Evolutionary conservation across 495 filamentous ascomycete genomes (phyloP).

Genomic region (Bacidia rubella): DNA sequence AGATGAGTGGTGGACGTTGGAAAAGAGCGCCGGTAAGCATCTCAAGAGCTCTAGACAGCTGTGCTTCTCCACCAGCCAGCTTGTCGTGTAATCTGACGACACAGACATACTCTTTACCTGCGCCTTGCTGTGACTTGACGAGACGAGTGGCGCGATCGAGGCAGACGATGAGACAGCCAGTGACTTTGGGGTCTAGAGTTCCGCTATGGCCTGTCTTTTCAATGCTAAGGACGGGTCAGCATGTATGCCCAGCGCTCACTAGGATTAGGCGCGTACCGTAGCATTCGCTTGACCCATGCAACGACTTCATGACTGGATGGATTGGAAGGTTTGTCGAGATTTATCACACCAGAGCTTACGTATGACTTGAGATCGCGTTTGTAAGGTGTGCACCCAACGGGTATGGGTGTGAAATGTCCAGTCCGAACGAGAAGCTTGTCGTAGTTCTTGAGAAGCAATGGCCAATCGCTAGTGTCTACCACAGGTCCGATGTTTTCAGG

Average conservation of each 20-base stretch:
- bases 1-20: constrained; percentile 93
- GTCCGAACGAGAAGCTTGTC: constrained; percentile 74
- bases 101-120: constrained; percentile 81
- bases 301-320: constrained; percentile 97
- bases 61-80: constrained; percentile 76
- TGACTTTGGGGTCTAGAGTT: constrained; percentile 90
- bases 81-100: constrained; percentile 87
- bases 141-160: constrained; percentile 90
- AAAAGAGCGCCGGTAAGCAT: constrained; percentile 91
- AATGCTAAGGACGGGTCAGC: constrained; percentile 37
- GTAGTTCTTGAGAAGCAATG: constrained; percentile 85
- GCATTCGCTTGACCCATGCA: constrained; percentile 94
- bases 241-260: neutral
- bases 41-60: constrained; percentile 82
- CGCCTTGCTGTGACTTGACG: constrained; percentile 96
- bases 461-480: constrained; percentile 70
- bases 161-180: constrained; percentile 89
- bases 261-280: constrained; percentile 44
- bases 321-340: constrained; percentile 96
- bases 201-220: constrained; percentile 97
- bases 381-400: constrained; percentile 69
- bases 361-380: constrained; percentile 92
- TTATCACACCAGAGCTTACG: constrained; percentile 92
- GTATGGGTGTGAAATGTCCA: constrained; percentile 88
- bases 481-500: constrained; percentile 58